Base-by-base conservation (phyloP, 139 green algal species). In the Chlamydomonas applanata region DNA sequence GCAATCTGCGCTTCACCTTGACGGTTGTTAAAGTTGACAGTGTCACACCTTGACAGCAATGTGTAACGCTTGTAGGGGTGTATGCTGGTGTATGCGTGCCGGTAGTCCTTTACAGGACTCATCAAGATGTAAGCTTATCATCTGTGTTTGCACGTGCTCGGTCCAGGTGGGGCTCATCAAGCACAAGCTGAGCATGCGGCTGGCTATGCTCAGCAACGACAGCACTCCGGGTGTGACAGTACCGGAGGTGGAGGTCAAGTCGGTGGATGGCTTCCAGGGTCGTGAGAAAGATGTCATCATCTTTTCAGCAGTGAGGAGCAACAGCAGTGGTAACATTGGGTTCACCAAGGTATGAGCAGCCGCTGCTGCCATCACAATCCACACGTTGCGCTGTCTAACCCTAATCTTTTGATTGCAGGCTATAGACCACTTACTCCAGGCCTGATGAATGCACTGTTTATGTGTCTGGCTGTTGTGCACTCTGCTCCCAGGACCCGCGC, bases 191-290 rank as follows among this genome's bases (percentile, higher is more conserved):
- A 17, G n/a, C n/a, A 27, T 62, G 22, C 54, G n/a, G 9, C 54
- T 29, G 9, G 54, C n/a, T 62, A 17, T 4, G n/a, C 24, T 62
- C 9, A 14, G 4, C 9, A n/a, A n/a, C n/a, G 13, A 13, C n/a
- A 30, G 54, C 13, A 27, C 54, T 13, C 54, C 13, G 54, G 13
- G 4, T 13, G n/a, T 5, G 5, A 13, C 54, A 7, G 13, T 34
- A 4, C 54, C 54, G 9, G 34, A 74, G 34, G 79, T 96, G 53
- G 89, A 96, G 72, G 82, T 94, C 68, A 89, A 91, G 63, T 90
- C 89, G 45, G 90, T 97, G 52, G 89, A 95, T 72, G 89, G 90
- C 63, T 95, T 93, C 71, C 90, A 95, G 80, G 91, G 91, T 0
- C 77, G 88, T 11, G 91, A 96, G 81, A 92, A 90, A 75, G 91